Evolutionary conservation across 805 yeast species (phyloP).

Genomic region (Kodamaea jinghongensis): DNA sequence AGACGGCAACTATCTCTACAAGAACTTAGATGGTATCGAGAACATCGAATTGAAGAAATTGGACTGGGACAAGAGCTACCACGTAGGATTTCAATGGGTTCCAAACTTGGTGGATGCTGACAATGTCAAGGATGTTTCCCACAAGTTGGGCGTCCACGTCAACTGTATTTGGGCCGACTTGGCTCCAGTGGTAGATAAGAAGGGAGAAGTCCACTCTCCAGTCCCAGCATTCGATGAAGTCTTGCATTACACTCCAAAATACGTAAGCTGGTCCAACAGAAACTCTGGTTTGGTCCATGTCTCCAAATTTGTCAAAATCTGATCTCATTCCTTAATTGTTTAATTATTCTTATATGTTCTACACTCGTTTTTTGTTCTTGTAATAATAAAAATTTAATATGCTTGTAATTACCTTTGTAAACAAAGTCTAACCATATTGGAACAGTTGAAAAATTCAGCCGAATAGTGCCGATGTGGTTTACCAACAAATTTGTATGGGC

Average conservation of each 20-base stretch:
- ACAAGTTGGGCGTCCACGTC: slow-evolving; percentile 52
- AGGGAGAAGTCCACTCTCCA: slow-evolving; percentile 28
- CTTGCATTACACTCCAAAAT: slow-evolving; percentile 61
- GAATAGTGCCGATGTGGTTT: too few relatives aligned
- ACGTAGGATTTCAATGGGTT: slow-evolving; percentile 72
- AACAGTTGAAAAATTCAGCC: too few relatives aligned
- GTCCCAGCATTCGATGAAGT: slow-evolving; percentile 75
- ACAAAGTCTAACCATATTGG: too few relatives aligned
- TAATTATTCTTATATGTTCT: neutral
- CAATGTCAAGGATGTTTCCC: slow-evolving; percentile 20
- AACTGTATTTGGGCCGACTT: slow-evolving; percentile 81
- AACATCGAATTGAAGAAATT: slow-evolving; percentile 63
- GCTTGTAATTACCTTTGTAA: too few relatives aligned
- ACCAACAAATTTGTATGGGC: neutral
- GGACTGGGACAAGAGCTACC: slow-evolving; percentile 56
- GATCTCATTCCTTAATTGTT: slow-evolving; percentile 6
- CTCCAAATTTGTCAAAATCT: slow-evolving; percentile 44
- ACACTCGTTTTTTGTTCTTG: too few relatives aligned
- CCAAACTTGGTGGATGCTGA: slow-evolving; percentile 54
- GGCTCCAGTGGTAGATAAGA: slow-evolving; percentile 38
- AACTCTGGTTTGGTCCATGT: slow-evolving; percentile 69
- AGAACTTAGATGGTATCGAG: slow-evolving; percentile 61
- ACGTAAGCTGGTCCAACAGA: slow-evolving; percentile 61
- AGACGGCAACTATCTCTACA: slow-evolving; percentile 47
- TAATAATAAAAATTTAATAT: too few relatives aligned